Conservation (phyloP, 2,329 filamentous ascomycete genomes). For the Lecanosticta acicola region DNA sequence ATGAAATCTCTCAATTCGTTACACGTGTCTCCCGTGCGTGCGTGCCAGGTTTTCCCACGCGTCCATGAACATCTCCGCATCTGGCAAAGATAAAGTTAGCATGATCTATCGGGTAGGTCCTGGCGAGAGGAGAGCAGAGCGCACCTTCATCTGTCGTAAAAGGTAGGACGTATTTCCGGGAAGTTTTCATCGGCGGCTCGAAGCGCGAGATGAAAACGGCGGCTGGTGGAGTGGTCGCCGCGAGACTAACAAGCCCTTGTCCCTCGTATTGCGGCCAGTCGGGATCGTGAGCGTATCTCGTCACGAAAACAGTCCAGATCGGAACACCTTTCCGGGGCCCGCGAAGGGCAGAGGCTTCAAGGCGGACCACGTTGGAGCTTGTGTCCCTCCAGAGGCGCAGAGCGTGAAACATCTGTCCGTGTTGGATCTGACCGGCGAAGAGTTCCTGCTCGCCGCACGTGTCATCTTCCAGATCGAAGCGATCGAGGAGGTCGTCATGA, state of each 20-base stretch:
- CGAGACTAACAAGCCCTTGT: conserved; percentile 32
- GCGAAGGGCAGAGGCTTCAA: conserved; percentile 52
- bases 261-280: conserved; percentile 45
- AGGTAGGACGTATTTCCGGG: conserved; percentile 23
- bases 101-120: too few species aligned
- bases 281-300: conserved; percentile 38
- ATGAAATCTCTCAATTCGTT: too few species aligned
- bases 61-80: conserved; percentile 25
- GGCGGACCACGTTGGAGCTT: conserved; percentile 47
- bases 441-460: conserved; percentile 36
- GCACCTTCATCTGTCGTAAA: conserved; percentile 26
- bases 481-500: conserved; percentile 37
- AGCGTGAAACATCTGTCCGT: conserved; percentile 49
- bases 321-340: conserved; percentile 51
- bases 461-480: conserved; percentile 42
- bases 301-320: conserved; percentile 56
- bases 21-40: too few species aligned
- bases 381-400: conserved; percentile 51
- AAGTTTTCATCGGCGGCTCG: conserved; percentile 30
- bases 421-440: conserved; percentile 50
- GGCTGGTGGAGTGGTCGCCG: conserved; percentile 48
- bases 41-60: too few species aligned
- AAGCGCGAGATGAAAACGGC: conserved; percentile 52
- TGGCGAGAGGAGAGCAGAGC: neutral
- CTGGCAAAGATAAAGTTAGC: conserved; percentile 12